A percentile compares a stretch with the other conserved stretches of the same genome.
Conservation (phyloP, 2,329 filamentous ascomycete genomes). For the Stemphylium vesicarium region DNA sequence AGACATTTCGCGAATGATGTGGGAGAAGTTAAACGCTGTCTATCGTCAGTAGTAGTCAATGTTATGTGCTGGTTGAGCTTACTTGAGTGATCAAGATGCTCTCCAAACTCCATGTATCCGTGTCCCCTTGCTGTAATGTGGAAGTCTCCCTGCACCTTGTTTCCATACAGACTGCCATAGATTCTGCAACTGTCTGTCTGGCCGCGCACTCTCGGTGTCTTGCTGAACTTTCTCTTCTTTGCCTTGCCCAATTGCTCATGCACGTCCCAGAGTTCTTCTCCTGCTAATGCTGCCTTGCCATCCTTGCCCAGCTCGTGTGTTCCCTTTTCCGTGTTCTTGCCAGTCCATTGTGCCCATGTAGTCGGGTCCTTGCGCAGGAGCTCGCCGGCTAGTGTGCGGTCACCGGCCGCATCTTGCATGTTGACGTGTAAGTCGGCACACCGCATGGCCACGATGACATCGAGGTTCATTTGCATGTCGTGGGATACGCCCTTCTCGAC, state of each 20-base stretch:
- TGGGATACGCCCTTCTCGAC: constrained; percentile 92
- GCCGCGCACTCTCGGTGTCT: constrained; percentile 72
- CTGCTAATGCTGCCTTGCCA: constrained; percentile 41
- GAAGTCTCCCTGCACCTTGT: constrained; percentile 98
- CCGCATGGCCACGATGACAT: constrained; percentile 88
- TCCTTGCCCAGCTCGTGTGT: constrained; percentile 54
- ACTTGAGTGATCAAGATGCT: constrained; percentile 83
- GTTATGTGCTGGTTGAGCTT: constrained; percentile 47
- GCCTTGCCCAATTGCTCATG: constrained; percentile 85
- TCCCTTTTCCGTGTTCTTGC: constrained; percentile 66
- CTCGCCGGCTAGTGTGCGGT: constrained; percentile 83
- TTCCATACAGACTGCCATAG: constrained; percentile 87
- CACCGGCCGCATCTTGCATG: constrained; percentile 93
- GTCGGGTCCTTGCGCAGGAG: constrained; percentile 78
- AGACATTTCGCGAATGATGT: constrained; percentile 93
- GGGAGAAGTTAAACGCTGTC: constrained; percentile 93
- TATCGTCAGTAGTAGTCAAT: constrained; percentile 9
- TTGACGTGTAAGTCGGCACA: constrained; percentile 93
- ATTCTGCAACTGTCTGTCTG: constrained; percentile 80
- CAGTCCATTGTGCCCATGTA: constrained; percentile 79
- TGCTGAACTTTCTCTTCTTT: constrained; percentile 69
- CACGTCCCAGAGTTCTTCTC: constrained; percentile 79
- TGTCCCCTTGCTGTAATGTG: constrained; percentile 95
- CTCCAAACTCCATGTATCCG: constrained; percentile 83
- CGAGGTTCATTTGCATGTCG: constrained; percentile 90